These are phyloP conservation scores for Penicillium salamii DNA, from an alignment of 495 filamentous ascomycete species.

Conservation along the genomic window DNA sequence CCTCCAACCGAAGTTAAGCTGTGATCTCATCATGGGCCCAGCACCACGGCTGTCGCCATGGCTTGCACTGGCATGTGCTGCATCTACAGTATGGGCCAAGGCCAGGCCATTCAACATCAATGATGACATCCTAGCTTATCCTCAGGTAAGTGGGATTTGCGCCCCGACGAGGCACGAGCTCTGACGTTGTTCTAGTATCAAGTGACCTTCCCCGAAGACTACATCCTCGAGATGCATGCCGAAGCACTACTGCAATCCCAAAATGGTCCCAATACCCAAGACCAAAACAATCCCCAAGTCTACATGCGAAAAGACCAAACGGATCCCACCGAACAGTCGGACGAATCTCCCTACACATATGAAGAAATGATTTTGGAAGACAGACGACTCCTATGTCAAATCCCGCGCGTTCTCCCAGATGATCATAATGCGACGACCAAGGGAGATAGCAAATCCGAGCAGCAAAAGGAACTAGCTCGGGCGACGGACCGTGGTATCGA, in stretches of 20 bases:
- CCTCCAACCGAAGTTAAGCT: background rate
- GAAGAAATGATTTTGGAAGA: slow-evolving; percentile 64
- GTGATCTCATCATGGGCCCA: slow-evolving; percentile 23
- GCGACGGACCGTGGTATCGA: slow-evolving; percentile 86
- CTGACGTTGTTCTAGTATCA: slow-evolving; percentile 61
- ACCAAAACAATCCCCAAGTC: slow-evolving; percentile 26
- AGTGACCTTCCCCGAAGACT: slow-evolving; percentile 71
- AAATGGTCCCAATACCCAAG: slow-evolving; percentile 8
- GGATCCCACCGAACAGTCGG: slow-evolving; percentile 3
- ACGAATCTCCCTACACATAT: slow-evolving; percentile 24
- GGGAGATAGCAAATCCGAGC: slow-evolving; percentile 57
- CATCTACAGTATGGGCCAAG: slow-evolving; percentile 45
- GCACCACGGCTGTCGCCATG: slow-evolving; percentile 23
- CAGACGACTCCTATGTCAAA: slow-evolving; percentile 76
- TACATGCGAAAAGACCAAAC: slow-evolving; percentile 16
- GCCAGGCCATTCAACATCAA: slow-evolving; percentile 73
- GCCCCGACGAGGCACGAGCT: background rate
- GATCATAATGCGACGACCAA: slow-evolving; percentile 54
- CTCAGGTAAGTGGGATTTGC: slow-evolving; percentile 60
- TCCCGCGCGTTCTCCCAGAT: slow-evolving; percentile 63
- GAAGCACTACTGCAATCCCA: slow-evolving; percentile 52
- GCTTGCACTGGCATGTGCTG: slow-evolving; percentile 34
- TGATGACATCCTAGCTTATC: slow-evolving; percentile 88
- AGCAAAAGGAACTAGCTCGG: slow-evolving; percentile 79
- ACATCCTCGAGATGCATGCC: slow-evolving; percentile 70